Evolutionary conservation across 768 basidiomycete species (phyloP).

Genomic region (Kondoa malvinella): DNA sequence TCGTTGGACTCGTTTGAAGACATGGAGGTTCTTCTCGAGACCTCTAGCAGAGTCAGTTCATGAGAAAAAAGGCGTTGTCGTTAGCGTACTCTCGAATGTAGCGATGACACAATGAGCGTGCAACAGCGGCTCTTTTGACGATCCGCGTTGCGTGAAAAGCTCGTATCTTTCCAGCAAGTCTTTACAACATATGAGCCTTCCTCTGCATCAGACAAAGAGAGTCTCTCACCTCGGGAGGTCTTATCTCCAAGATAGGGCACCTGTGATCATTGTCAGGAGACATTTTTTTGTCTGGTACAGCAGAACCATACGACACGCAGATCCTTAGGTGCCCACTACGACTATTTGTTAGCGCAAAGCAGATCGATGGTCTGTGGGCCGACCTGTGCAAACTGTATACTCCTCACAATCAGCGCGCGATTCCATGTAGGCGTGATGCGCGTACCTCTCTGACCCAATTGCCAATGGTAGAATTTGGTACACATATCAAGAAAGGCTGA

Average conservation of each 20-base stretch:
- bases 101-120: slow-evolving; percentile 73
- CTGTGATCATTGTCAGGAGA: too few relatives aligned
- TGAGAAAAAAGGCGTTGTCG: background rate
- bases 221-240: too few relatives aligned
- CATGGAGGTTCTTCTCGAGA: slow-evolving; percentile 44
- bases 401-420: too few relatives aligned
- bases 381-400: too few relatives aligned
- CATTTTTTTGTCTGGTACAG: too few relatives aligned
- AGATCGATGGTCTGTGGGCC: too few relatives aligned
- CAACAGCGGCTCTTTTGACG: slow-evolving; percentile 10
- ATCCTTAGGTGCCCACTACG: slow-evolving; percentile 41
- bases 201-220: too few relatives aligned
- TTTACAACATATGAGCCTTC: too few relatives aligned
- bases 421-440: too few relatives aligned
- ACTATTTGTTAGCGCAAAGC: too few relatives aligned
- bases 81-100: slow-evolving; percentile 45
- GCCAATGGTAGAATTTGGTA: slow-evolving; percentile 88
- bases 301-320: slow-evolving; percentile 60
- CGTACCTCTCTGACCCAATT: slow-evolving; percentile 81
- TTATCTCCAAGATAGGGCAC: slow-evolving; percentile 37
- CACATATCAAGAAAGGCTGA: slow-evolving; percentile 76
- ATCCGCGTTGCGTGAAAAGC: slow-evolving; percentile 9
- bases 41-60: slow-evolving; percentile 43
- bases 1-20: slow-evolving; percentile 65
- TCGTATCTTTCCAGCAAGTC: slow-evolving; percentile 13